Evolutionary conservation across 2,329 filamentous ascomycete genomes (phyloP).

Genomic region (Colletotrichum plurivorum): DNA sequence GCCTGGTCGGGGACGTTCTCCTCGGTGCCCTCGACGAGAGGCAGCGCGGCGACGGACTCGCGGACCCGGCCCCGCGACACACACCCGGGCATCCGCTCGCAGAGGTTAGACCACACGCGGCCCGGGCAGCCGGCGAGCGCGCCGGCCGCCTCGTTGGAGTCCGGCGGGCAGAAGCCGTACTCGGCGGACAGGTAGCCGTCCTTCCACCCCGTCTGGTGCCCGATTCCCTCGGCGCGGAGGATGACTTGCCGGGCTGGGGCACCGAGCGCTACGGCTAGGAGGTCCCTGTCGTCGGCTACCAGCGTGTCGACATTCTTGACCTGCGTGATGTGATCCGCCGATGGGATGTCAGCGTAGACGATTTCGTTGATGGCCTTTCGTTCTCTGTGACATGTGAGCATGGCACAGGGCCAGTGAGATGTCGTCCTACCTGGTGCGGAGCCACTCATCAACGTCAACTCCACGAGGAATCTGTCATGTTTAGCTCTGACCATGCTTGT

Average conservation of each 20-base stretch:
- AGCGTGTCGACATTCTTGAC: constrained; percentile 64
- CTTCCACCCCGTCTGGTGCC: constrained; percentile 64
- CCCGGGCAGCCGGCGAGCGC: constrained; percentile 63
- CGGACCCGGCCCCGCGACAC: constrained; percentile 64
- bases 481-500: constrained; percentile 31
- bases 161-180: constrained; percentile 65
- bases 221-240: constrained; percentile 66
- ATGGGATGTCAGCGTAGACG: constrained; percentile 60
- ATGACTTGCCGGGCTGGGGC: constrained; percentile 69
- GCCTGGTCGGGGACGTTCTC: constrained; percentile 66
- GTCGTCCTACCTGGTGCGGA: constrained; percentile 55
- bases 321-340: constrained; percentile 53
- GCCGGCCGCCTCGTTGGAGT: constrained; percentile 63
- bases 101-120: constrained; percentile 68
- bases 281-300: constrained; percentile 61
- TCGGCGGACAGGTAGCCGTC: constrained; percentile 67
- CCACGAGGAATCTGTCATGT: constrained; percentile 58
- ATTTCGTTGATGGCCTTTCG: constrained; percentile 63
- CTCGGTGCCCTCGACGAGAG: constrained; percentile 63
- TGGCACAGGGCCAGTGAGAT: not conserved
- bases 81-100: constrained; percentile 67
- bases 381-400: constrained; percentile 50
- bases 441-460: constrained; percentile 61
- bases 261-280: constrained; percentile 66
- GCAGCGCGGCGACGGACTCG: constrained; percentile 63